Evolutionary conservation across 805 yeast genomes (phyloP), one percentile per base, ranked within the genome.

Genomic region (Saccharomycodes ludwigii): DNA sequence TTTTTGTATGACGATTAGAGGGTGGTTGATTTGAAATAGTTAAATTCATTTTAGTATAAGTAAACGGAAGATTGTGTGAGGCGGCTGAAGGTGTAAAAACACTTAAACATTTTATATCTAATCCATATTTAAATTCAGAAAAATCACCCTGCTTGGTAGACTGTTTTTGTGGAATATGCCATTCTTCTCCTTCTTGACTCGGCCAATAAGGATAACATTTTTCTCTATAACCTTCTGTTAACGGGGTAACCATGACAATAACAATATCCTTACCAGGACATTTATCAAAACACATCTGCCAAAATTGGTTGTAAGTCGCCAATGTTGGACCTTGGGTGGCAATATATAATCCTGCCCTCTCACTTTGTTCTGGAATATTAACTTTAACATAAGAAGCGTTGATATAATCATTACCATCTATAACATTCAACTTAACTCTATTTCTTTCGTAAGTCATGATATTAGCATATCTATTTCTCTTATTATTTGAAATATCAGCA

Each of bases 171-270:
- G 32, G 33, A 1, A 33, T 25, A 13, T 13, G 6, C 15, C 15
- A 4, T 7, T 7, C 11, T 4, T 14, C 7, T 2, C 18, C 11
- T 10, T 29, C 39, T 10, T 47, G 46, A 11, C 32, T 53, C 5
- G 64, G 64, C 97, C 97, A 88, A 54, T 76, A 91, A 21, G 81
- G 70, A 26, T 63, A 70, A 55, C 97, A 88, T 57, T 88, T 86
- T 38, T 67, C 74, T 18, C 74, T 65, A 2, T 72, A 71, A 32
- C 71, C 67, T 49, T 91, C 97, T 26, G 55, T 56, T 37, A 82
- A 53, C 0, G 91, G 83, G 0, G 93, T 79, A 23, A 80, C 67
- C 88, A 79, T 80, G 11, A 78, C 71, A 8, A 80, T 58, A 1
- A 71, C 68, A 3, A 73, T 65, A 11, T 81, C 57, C 2, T 75